Base-by-base conservation (phyloP, 2,329 filamentous ascomycete genomes). In the Fusarium aywerte region DNA sequence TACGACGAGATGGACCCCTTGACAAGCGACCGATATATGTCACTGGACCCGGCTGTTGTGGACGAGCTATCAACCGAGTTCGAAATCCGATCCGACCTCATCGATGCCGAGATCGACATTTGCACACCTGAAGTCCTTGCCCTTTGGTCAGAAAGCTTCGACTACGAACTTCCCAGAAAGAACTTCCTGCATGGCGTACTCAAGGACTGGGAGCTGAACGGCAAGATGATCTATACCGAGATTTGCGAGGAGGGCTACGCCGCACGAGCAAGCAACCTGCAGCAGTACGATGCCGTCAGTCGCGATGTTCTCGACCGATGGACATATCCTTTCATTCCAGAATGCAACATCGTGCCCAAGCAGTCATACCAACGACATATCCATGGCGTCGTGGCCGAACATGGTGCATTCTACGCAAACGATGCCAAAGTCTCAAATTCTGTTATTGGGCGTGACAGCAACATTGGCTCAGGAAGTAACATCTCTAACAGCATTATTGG, bases 151-250 rank as follows among this genome's bases (percentile, higher is more conserved):
- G 96, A 99, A 79, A 97, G 94, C 75, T 99, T 98, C 73, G 95
- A 99, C 77, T 98, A 97, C 77, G 93, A 97, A 76, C 85, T 93
- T 9, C 93, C 95, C 2, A 87, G 94, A 54, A 90, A 90, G 73
- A 93, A 97, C 73, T 97, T 97, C 73, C 80, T 99, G 33, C 92
- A 94, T 76, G 94, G 94, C 60, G 93, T 98, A 2, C 82, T 99
- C 53, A 97, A 97, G 80, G 96, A 99, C 77, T 97, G 93, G 82
- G 96, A 99, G 76, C 83, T 98, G 57, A 98, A 98, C 77, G 94
- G 94, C 60, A 97, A 98, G 81, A 93, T 93, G n/a, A 92, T 99
- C 51, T 93, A 97, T 76, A 91, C 93, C 4, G 91, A 98, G 73
- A 90, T 98, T 67, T 83, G 96, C 42, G 86, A 89, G 33, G 87